A percentile compares a stretch with the other conserved stretches of the same genome.
Conservation (phyloP, 768 basidiomycete species). For the Serendipita sp. region DNA sequence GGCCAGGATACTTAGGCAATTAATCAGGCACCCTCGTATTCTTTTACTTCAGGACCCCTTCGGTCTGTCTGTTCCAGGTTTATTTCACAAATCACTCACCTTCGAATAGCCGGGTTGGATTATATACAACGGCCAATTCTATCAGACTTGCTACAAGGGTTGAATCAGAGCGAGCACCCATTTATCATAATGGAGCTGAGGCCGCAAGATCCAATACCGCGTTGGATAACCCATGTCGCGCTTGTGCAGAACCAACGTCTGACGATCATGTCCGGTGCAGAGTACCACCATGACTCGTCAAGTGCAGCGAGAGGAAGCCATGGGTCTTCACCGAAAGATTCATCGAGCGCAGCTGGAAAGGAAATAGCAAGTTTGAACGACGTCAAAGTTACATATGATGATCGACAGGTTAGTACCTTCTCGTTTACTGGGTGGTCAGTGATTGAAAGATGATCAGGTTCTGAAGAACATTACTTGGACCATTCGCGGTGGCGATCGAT, state of each 20-base stretch:
- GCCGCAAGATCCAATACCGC: conserved; percentile 53
- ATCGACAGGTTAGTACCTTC: conserved; percentile 34
- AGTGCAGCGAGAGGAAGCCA: not conserved
- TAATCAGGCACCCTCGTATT: conserved; percentile 54
- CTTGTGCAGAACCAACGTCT: conserved; percentile 35
- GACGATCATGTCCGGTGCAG: conserved; percentile 18
- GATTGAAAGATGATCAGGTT: conserved; percentile 31
- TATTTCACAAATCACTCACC: not conserved
- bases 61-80: conserved; percentile 33
- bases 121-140: conserved; percentile 39
- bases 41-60: conserved; percentile 85
- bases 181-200: conserved; percentile 52
- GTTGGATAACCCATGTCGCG: conserved; percentile 57
- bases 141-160: conserved; percentile 34
- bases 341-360: conserved; percentile 15
- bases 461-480: conserved; percentile 70
- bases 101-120: conserved; percentile 60
- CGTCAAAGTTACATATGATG: conserved; percentile 57
- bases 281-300: not conserved
- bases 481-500: conserved; percentile 65
- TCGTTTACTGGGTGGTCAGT: not conserved
- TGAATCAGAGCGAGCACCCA: conserved; percentile 36
- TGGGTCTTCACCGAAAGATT: not conserved
- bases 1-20: conserved; percentile 65
- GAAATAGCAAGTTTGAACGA: conserved; percentile 45